Conservation (phyloP, 805 yeast genomes). For the Barnettozyma sucrosica region DNA sequence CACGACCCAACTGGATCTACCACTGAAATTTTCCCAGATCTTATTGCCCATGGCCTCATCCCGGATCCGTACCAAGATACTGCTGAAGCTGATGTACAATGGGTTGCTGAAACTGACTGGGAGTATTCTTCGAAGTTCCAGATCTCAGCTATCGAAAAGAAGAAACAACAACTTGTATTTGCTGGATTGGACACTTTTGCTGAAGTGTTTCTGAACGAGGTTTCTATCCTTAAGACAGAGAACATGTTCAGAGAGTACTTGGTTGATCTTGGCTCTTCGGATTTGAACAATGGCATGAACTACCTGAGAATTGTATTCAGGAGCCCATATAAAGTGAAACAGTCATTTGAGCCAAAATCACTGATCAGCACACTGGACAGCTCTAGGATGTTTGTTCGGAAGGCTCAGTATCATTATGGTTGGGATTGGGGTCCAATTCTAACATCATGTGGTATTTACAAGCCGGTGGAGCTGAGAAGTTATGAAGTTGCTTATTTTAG, state of each 20-base stretch:
- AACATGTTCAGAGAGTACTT: constrained; percentile 39
- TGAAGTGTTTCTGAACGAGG: constrained; percentile 31
- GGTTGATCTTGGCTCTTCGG: constrained; percentile 23
- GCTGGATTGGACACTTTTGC: constrained; percentile 17
- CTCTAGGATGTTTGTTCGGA: constrained; percentile 39
- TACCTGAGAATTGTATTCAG: constrained; percentile 31
- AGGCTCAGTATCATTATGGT: constrained; percentile 50
- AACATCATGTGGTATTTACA: constrained; percentile 15
- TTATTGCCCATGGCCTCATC: constrained; percentile 32
- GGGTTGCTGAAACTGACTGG: constrained; percentile 49
- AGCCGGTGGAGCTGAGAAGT: constrained; percentile 12
- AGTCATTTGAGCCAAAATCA: constrained; percentile 18
- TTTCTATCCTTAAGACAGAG: constrained; percentile 30
- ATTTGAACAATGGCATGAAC: constrained; percentile 21
- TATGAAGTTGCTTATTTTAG: constrained; percentile 3
- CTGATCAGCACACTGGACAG: constrained; percentile 32
- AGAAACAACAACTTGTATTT: constrained; percentile 24
- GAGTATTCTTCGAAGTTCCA: constrained; percentile 33
- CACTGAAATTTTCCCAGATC: constrained; percentile 38
- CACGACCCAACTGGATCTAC: constrained; percentile 8
- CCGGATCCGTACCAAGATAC: constrained; percentile 41
- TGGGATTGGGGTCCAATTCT: constrained; percentile 50
- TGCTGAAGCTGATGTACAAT: constrained; percentile 41
- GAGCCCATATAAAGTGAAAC: constrained; percentile 35
- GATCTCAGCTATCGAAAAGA: constrained; percentile 26